Evolutionary conservation across 345 rosid species (phyloP), one percentile per base, ranked within the genome.

Genomic region (Eucalyptus victrix): DNA sequence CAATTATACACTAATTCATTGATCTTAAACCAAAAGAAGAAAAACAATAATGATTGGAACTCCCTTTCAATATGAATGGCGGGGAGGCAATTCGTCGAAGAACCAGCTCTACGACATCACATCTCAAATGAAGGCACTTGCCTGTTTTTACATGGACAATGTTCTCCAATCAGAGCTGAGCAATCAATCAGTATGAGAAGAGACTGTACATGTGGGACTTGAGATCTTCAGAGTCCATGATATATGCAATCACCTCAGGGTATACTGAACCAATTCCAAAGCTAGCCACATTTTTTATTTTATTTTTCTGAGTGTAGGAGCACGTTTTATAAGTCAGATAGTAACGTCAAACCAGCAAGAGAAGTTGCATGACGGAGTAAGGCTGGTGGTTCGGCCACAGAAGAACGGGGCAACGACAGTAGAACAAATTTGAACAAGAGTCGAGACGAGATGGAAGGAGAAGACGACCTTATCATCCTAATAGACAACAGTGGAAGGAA

Each of bases 391-490:
- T 34, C 26, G 7, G 80, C 19, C 80, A 18, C 44, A 18, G 80
- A 37, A 34, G 80, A 69, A 69, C 44, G 9, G 44, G 80, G 80
- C 24, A 2, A 69, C 80, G 44, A 69, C 80, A 34, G 42, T 9
- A 10, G 80, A 69, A 69, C 26, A 69, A 69, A 34, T 3, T 6
- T 9, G 3, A 69, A 34, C 44, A 32, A 49, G 50, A 2, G 50
- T 49, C 80, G 26, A 34, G 24, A 69, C 80, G 7, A 69, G 40
- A 86, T 86, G 62, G 60, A 51, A 42, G 30, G 17, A 49, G 80
- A 4, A 37, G 19, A 87, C 83, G 54, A 97, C 98, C 98, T 94
- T 93, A 76, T 97, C 99, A 91, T 97, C 98, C 92, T 97, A 96
- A 89, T 86, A 97, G 87, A 97, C 99, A 24, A 96, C 93, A 1